Evolutionary conservation across 345 rosid species (phyloP).

Genomic region (Rhizophora mangle): DNA sequence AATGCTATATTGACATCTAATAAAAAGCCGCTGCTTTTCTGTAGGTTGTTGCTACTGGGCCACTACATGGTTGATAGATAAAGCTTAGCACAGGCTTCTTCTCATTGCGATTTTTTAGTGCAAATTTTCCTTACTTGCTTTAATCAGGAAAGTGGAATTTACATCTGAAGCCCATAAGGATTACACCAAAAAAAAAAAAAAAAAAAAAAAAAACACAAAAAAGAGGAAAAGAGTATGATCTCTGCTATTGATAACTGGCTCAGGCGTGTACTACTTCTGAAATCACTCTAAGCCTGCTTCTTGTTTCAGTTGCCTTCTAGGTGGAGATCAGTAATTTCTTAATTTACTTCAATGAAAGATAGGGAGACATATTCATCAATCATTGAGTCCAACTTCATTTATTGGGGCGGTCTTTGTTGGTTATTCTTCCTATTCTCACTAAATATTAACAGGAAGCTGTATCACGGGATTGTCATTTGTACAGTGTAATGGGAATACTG

Average conservation of each 20-base stretch:
- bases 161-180: background rate
- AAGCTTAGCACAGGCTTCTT: slow-evolving; percentile 31
- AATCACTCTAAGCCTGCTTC: slow-evolving; percentile 24
- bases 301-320: slow-evolving; percentile 30
- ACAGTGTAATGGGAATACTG: slow-evolving; percentile 22
- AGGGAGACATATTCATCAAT: background rate
- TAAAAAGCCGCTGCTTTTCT: background rate
- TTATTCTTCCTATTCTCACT: background rate
- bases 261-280: slow-evolving; percentile 29
- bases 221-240: background rate
- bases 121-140: background rate
- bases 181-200: background rate
- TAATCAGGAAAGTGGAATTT: background rate
- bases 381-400: background rate
- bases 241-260: background rate
- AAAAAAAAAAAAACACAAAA: background rate
- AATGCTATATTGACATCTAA: background rate
- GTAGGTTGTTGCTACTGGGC: slow-evolving; percentile 25
- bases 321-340: slow-evolving; percentile 14
- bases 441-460: slow-evolving; percentile 11
- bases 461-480: slow-evolving; percentile 17
- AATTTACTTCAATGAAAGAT: background rate
- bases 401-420: background rate
- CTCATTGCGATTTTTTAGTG: slow-evolving; percentile 21
- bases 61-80: slow-evolving; percentile 30